Conservation (phyloP, 2,329 filamentous ascomycete species). For the Botrytis medusae region DNA sequence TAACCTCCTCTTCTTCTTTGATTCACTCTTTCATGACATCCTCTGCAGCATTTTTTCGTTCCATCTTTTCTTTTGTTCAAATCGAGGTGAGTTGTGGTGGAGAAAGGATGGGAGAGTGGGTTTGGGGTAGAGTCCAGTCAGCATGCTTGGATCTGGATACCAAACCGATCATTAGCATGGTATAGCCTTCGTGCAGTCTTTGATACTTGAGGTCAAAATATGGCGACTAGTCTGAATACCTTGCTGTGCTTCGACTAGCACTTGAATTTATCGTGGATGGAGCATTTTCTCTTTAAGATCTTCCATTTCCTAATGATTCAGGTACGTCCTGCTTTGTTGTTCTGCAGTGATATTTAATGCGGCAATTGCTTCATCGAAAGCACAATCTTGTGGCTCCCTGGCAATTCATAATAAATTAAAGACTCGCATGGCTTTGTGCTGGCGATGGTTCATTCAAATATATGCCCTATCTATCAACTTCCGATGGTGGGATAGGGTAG, state of each 20-base stretch:
- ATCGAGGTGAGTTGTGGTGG: background rate
- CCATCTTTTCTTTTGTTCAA: background rate
- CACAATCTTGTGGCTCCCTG: background rate
- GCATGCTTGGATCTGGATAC: background rate
- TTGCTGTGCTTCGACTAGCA: background rate
- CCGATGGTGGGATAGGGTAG: background rate
- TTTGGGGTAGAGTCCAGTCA: background rate
- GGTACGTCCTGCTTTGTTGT: background rate
- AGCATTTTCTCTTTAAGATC: background rate
- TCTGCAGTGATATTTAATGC: background rate
- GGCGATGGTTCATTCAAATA: constrained; percentile 21
- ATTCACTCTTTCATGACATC: constrained; percentile 2
- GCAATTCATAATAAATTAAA: background rate
- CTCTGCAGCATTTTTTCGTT: background rate
- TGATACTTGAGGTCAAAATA: background rate
- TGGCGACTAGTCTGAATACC: background rate
- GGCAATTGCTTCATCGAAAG: background rate
- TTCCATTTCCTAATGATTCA: background rate
- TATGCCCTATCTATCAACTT: constrained; percentile 14
- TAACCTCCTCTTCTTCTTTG: constrained; percentile 1
- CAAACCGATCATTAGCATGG: background rate
- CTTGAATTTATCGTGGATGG: background rate
- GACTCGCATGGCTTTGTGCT: background rate
- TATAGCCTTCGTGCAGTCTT: background rate
- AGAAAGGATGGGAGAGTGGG: background rate